Evolutionary conservation across 2,329 filamentous ascomycete species (phyloP).

Genomic region (Aspergillus sp.): DNA sequence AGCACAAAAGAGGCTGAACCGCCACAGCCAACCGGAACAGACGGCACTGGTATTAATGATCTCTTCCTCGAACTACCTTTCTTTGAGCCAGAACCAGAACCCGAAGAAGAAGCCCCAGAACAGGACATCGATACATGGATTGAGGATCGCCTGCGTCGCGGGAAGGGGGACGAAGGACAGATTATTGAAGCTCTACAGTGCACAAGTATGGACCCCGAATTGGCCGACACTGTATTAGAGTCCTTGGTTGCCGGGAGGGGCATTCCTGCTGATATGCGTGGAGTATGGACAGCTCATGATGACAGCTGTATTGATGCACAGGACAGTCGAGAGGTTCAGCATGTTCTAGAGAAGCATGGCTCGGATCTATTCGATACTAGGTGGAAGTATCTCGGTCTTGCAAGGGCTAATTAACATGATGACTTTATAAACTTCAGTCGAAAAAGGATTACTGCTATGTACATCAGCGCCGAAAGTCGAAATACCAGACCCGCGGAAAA

Average conservation of each 20-base stretch:
- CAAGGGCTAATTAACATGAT: slow-evolving; percentile 23
- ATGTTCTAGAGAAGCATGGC: slow-evolving; percentile 51
- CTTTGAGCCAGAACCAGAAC: slow-evolving; percentile 28
- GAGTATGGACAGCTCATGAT: slow-evolving; percentile 54
- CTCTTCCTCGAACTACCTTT: slow-evolving; percentile 38
- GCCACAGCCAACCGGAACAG: background rate
- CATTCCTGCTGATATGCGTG: slow-evolving; percentile 47
- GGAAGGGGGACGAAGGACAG: slow-evolving; percentile 36
- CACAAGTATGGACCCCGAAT: slow-evolving; percentile 45
- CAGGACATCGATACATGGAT: slow-evolving; percentile 47
- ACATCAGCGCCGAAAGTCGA: slow-evolving; percentile 5
- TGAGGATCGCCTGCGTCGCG: slow-evolving; percentile 35
- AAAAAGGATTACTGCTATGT: slow-evolving; percentile 2
- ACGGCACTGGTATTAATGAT: slow-evolving; percentile 24
- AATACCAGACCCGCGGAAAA: background rate
- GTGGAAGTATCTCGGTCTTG: slow-evolving; percentile 43
- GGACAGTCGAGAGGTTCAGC: slow-evolving; percentile 39
- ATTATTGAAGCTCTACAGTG: slow-evolving; percentile 41
- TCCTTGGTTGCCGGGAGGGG: slow-evolving; percentile 35
- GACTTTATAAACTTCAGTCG: background rate
- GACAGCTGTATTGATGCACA: slow-evolving; percentile 43
- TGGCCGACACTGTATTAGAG: slow-evolving; percentile 44
- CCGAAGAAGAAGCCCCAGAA: slow-evolving; percentile 25
- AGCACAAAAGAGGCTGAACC: background rate
- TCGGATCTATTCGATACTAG: slow-evolving; percentile 37